Evolutionary conservation across 805 yeast species (phyloP).

Genomic region (Nakazawaea laoshanensis): DNA sequence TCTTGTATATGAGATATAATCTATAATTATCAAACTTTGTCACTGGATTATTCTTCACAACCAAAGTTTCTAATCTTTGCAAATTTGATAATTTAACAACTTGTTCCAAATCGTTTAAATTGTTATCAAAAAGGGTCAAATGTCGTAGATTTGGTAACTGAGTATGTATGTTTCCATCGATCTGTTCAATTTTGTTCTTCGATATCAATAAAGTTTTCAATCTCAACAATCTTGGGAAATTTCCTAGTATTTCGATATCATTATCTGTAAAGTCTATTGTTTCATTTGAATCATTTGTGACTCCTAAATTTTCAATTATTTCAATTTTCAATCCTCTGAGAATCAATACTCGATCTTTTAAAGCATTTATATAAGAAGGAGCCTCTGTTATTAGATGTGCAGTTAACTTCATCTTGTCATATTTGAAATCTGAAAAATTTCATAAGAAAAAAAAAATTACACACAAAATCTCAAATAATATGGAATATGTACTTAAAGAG

Average conservation of each 20-base stretch:
- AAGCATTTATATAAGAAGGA: slow-evolving; percentile 40
- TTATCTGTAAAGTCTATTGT: slow-evolving; percentile 73
- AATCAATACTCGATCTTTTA: slow-evolving; percentile 31
- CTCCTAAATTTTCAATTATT: slow-evolving; percentile 33
- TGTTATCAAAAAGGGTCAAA: slow-evolving; percentile 45
- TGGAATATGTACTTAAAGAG: no score
- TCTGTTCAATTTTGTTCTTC: slow-evolving; percentile 45
- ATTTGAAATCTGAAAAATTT: not conserved
- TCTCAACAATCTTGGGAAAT: slow-evolving; percentile 34
- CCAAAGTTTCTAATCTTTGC: slow-evolving; percentile 34
- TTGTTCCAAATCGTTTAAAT: slow-evolving; percentile 32
- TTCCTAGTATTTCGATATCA: slow-evolving; percentile 46
- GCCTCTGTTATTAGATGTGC: slow-evolving; percentile 40
- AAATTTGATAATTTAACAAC: slow-evolving; percentile 24
- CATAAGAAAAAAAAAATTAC: not conserved
- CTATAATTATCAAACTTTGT: slow-evolving; percentile 46
- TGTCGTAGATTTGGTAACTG: slow-evolving; percentile 39
- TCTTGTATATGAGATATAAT: slow-evolving; percentile 43
- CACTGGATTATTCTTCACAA: slow-evolving; percentile 53
- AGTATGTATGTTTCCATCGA: slow-evolving; percentile 27
- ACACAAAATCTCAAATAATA: no score
- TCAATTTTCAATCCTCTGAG: slow-evolving; percentile 32
- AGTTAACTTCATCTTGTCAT: slow-evolving; percentile 43
- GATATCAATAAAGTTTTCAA: slow-evolving; percentile 50
- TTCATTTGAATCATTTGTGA: slow-evolving; percentile 33